Conservation (phyloP, 2,329 filamentous ascomycete genomes). For the Curvularia lunata region DNA sequence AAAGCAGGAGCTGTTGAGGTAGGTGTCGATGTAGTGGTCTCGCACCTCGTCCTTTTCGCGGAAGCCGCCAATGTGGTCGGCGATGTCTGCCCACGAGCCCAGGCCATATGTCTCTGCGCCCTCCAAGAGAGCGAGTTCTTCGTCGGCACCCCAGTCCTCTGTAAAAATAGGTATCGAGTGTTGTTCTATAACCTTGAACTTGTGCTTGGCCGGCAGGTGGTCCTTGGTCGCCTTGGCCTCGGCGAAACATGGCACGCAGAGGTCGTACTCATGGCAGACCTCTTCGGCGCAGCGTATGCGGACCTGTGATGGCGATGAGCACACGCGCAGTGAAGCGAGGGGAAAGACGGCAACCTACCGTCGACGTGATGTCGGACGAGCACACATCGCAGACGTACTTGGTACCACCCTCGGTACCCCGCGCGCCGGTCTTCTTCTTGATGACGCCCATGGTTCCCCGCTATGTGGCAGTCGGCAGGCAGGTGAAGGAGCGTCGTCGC, state of each 20-base stretch:
- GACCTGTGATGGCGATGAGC: conserved; percentile 64
- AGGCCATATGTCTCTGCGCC: conserved; percentile 95
- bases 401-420: conserved; percentile 75
- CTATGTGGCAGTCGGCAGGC: conserved; percentile 15
- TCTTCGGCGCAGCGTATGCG: conserved; percentile 84
- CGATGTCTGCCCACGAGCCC: conserved; percentile 97
- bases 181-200: conserved; percentile 94
- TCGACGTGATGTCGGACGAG: conserved; percentile 95
- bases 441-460: conserved; percentile 80
- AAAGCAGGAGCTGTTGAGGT: conserved; percentile 81
- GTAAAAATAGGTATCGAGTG: conserved; percentile 98
- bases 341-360: conserved; percentile 64
- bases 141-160: conserved; percentile 94
- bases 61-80: conserved; percentile 96
- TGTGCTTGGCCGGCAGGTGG: conserved; percentile 85
- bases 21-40: conserved; percentile 90
- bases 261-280: conserved; percentile 89
- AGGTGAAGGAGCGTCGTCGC: conserved; percentile 9
- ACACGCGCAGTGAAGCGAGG: not conserved
- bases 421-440: conserved; percentile 88
- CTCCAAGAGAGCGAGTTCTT: conserved; percentile 91
- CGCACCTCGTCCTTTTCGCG: conserved; percentile 93
- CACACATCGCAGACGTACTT: conserved; percentile 99
- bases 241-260: conserved; percentile 94
- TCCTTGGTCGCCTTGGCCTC: conserved; percentile 79